Evolutionary conservation across 1,284 basidiomycete genomes (phyloP).

Genomic region (Boletus mariae): DNA sequence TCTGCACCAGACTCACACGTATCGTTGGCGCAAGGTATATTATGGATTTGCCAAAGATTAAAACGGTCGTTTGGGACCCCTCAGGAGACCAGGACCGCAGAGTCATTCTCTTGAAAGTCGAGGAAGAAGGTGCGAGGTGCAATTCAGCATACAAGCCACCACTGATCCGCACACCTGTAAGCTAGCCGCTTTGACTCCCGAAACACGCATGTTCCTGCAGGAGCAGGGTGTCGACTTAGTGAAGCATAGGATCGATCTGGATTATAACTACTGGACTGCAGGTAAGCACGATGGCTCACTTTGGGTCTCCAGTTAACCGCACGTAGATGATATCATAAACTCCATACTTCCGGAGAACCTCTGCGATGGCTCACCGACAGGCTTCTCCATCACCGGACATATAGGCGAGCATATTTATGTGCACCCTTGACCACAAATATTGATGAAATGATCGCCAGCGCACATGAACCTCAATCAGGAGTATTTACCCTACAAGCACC

Average conservation of each 20-base stretch:
- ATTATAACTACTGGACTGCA: slow-evolving; percentile 84
- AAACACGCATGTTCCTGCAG: slow-evolving; percentile 53
- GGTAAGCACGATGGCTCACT: slow-evolving; percentile 43
- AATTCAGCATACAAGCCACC: slow-evolving; percentile 3
- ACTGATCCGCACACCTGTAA: slow-evolving; percentile 37
- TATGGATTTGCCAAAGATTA: slow-evolving; percentile 66
- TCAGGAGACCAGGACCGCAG: slow-evolving; percentile 45
- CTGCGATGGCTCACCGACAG: slow-evolving; percentile 75
- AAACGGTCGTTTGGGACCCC: slow-evolving; percentile 54
- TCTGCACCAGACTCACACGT: background rate
- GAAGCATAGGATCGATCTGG: slow-evolving; percentile 58
- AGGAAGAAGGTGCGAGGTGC: slow-evolving; percentile 51
- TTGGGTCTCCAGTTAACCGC: background rate
- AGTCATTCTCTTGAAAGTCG: slow-evolving; percentile 60
- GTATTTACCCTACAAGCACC: slow-evolving; percentile 86
- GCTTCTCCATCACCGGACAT: slow-evolving; percentile 89
- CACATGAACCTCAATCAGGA: slow-evolving; percentile 91
- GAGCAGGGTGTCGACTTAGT: slow-evolving; percentile 53
- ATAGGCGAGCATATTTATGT: slow-evolving; percentile 56
- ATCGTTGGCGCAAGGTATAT: slow-evolving; percentile 38
- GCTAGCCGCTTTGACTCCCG: slow-evolving; percentile 63
- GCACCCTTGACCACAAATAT: background rate
- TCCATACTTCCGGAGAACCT: slow-evolving; percentile 76
- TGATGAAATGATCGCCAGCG: slow-evolving; percentile 36
- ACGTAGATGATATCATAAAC: slow-evolving; percentile 78